phyloP scores from a whole-genome alignment of 768 basidiomycete species.

The Suillus subluteus region DNA sequence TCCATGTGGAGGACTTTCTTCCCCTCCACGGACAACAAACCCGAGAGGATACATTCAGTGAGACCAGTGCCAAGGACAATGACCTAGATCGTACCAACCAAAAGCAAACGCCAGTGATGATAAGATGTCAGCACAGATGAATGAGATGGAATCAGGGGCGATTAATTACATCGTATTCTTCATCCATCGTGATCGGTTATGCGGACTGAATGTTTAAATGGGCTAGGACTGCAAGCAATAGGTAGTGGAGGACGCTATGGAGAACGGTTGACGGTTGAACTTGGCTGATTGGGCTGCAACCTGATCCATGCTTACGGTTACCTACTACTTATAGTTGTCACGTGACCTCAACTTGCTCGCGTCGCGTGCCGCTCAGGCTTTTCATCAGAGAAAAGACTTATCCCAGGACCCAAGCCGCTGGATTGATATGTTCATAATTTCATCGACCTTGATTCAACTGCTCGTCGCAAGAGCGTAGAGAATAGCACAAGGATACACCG shows the following conservation, averaged over 20 bases:
- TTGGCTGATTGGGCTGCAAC: background rate
- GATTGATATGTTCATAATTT: background rate
- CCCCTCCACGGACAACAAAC: conserved; percentile 97
- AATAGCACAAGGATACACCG: background rate
- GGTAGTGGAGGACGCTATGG: background rate
- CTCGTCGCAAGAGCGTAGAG: background rate
- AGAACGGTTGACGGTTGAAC: conserved; percentile 7
- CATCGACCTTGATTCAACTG: background rate
- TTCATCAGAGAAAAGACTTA: background rate
- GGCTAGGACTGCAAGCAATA: conserved; percentile 11
- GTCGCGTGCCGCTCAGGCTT: no score
- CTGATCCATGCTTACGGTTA: background rate
- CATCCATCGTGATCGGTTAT: conserved; percentile 76
- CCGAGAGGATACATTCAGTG: conserved; percentile 98
- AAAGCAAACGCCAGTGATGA: background rate
- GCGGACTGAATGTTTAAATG: conserved; percentile 16
- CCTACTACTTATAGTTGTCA: conserved; percentile 37
- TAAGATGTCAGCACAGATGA: conserved; percentile 10
- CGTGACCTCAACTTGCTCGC: conserved; percentile 20
- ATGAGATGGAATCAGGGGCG: conserved; percentile 7
- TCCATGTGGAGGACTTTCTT: conserved; percentile 99
- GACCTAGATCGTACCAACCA: conserved; percentile 52
- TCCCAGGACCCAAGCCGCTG: no score
- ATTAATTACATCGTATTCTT: conserved; percentile 90
- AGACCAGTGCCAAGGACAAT: conserved; percentile 95